A percentile compares a stretch with the other conserved stretches of the same genome.
Conservation (phyloP, 1,139 yeast genomes). For the Pichia sp. region DNA sequence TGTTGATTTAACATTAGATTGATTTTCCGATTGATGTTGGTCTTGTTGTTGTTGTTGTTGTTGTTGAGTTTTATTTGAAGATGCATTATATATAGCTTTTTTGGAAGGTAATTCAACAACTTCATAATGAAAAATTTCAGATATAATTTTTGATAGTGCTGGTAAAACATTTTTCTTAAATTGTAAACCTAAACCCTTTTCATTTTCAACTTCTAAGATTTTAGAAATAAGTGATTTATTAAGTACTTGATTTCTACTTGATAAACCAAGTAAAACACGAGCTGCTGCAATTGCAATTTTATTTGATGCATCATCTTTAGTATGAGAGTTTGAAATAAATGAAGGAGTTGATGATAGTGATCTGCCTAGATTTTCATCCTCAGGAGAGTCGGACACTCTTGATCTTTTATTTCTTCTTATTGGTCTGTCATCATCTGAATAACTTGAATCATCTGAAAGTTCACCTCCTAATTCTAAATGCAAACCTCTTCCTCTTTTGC, state of each 20-base stretch:
- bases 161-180: slow-evolving; percentile 23
- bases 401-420: neutral
- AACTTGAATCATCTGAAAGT: no score
- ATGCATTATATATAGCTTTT: neutral
- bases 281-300: slow-evolving; percentile 23
- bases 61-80: neutral
- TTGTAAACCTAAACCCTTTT: slow-evolving; percentile 22
- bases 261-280: slow-evolving; percentile 23
- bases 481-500: no score
- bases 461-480: no score
- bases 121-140: slow-evolving; percentile 21
- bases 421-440: no score
- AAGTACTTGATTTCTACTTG: slow-evolving; percentile 24
- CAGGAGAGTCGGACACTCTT: neutral
- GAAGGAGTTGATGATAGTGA: neutral
- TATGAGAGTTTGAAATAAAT: neutral
- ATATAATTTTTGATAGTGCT: slow-evolving; percentile 9
- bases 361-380: neutral
- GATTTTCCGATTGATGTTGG: no score
- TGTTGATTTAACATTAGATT: neutral
- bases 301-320: slow-evolving; percentile 7
- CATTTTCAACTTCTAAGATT: slow-evolving; percentile 25
- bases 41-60: neutral
- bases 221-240: slow-evolving; percentile 24
- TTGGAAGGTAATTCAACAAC: slow-evolving; percentile 23